Evolutionary conservation across 176 grass and related monocot genomes (phyloP).

Genomic region (Oryza australiensis): DNA sequence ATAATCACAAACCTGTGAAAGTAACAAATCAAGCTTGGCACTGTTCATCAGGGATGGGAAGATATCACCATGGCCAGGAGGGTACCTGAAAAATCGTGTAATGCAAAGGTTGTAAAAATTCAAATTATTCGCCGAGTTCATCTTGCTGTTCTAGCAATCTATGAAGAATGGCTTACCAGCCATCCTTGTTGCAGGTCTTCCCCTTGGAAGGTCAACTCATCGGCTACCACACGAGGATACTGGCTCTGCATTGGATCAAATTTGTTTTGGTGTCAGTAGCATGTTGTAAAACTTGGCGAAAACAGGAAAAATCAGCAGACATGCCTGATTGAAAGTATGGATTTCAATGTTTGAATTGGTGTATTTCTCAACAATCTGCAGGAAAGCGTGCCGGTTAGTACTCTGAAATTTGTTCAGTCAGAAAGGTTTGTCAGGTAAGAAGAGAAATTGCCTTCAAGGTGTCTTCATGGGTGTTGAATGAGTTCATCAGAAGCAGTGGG

Average conservation of each 20-base stretch:
- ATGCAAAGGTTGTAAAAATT: neutral
- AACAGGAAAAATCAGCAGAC: neutral
- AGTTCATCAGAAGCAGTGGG: constrained; percentile 96
- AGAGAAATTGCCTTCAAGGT: constrained; percentile 61
- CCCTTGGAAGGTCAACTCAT: constrained; percentile 84
- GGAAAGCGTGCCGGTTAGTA: neutral
- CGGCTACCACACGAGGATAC: constrained; percentile 82
- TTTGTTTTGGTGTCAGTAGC: neutral
- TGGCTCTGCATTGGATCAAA: constrained; percentile 69
- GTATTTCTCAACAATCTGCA: constrained; percentile 95
- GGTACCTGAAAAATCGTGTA: constrained; percentile 68
- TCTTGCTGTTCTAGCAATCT: neutral
- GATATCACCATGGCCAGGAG: constrained; percentile 98
- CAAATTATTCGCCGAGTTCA: neutral
- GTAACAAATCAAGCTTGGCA: constrained; percentile 82
- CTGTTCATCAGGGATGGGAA: constrained; percentile 85
- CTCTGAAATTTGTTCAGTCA: neutral
- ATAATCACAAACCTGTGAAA: constrained; percentile 60
- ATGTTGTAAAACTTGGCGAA: too few relatives aligned
- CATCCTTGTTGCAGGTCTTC: constrained; percentile 62
- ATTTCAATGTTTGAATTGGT: constrained; percentile 72
- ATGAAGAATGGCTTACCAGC: constrained; percentile 55
- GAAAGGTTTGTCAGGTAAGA: neutral
- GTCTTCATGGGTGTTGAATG: constrained; percentile 96
- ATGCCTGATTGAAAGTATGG: constrained; percentile 92